These are phyloP conservation scores for Teunomyces tritomae DNA, from an alignment of 805 yeast genomes.

Conservation along the genomic window DNA sequence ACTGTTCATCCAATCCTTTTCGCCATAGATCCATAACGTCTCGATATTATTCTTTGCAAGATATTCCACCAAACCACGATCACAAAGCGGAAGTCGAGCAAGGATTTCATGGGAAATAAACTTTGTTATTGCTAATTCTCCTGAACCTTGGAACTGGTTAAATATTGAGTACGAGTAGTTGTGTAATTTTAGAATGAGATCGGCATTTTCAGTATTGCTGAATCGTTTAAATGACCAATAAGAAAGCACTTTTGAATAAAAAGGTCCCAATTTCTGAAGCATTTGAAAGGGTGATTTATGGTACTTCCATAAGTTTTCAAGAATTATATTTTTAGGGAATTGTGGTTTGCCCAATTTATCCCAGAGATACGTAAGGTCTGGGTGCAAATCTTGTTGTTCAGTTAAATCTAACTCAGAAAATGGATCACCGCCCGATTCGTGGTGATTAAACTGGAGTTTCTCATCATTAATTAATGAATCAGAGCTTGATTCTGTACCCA, in stretches of 20 bases:
- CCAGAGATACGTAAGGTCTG: slow-evolving; percentile 25
- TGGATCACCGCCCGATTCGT: slow-evolving; percentile 34
- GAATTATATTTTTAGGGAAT: slow-evolving; percentile 31
- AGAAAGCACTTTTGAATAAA: slow-evolving; percentile 39
- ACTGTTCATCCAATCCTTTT: slow-evolving; percentile 43
- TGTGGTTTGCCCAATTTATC: slow-evolving; percentile 34
- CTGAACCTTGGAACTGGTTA: slow-evolving; percentile 43
- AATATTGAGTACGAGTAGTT: slow-evolving; percentile 40
- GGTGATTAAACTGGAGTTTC: slow-evolving; percentile 32
- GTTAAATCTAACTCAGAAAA: slow-evolving; percentile 29
- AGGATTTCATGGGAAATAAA: slow-evolving; percentile 40
- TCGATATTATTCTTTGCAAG: slow-evolving; percentile 21
- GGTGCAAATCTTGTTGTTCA: slow-evolving; percentile 14
- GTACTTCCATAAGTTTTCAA: slow-evolving; percentile 37
- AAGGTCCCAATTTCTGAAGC: slow-evolving; percentile 37
- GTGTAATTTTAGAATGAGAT: slow-evolving; percentile 34
- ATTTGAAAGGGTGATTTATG: slow-evolving; percentile 39
- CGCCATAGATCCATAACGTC: slow-evolving; percentile 39
- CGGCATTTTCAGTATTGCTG: slow-evolving; percentile 22
- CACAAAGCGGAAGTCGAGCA: slow-evolving; percentile 38
- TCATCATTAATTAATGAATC: slow-evolving; percentile 32
- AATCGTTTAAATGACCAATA: slow-evolving; percentile 42
- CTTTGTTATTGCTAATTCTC: slow-evolving; percentile 43
- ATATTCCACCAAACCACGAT: slow-evolving; percentile 34
- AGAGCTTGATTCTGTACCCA: slow-evolving; percentile 42